phyloP scores from a whole-genome alignment of 371 early-diverging fungal genomes.

The Capillidium rhysosporum region DNA sequence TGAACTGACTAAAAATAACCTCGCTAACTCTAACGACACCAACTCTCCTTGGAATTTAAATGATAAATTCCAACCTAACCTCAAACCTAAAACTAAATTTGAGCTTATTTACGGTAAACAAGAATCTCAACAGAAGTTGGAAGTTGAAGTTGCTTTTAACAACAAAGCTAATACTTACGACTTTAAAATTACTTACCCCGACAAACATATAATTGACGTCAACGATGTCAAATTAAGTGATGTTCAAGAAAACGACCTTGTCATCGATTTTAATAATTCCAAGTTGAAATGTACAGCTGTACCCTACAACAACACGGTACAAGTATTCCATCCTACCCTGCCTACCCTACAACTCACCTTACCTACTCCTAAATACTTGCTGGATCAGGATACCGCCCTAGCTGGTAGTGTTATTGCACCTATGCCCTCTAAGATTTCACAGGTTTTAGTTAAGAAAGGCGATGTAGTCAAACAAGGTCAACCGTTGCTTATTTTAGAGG shows the following conservation, averaged over 20 bases:
- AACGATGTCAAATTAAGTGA: not conserved
- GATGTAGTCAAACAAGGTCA: slow-evolving; percentile 66
- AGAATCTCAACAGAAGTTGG: slow-evolving; percentile 16
- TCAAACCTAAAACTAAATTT: slow-evolving; percentile 14
- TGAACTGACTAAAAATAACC: slow-evolving; percentile 13
- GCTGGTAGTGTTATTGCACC: slow-evolving; percentile 67
- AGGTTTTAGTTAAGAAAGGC: slow-evolving; percentile 60
- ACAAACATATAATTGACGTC: not conserved
- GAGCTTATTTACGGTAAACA: slow-evolving; percentile 14
- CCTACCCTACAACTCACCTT: slow-evolving; percentile 24
- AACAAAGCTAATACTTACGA: not conserved
- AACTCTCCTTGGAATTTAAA: slow-evolving; percentile 35
- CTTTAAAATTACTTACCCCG: not conserved
- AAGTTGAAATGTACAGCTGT: too few relatives aligned
- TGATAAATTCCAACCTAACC: slow-evolving; percentile 29
- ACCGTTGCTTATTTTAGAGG: slow-evolving; percentile 72
- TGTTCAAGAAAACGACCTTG: not conserved
- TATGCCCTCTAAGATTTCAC: slow-evolving; percentile 92
- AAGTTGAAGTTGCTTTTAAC: slow-evolving; percentile 10
- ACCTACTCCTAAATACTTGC: slow-evolving; percentile 33
- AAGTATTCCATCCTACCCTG: slow-evolving; percentile 19
- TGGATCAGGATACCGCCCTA: slow-evolving; percentile 21
- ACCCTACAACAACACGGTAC: not conserved
- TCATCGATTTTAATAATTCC: too few relatives aligned
- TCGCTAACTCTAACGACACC: slow-evolving; percentile 9